Evolutionary conservation across 2,329 filamentous ascomycete genomes (phyloP).

Genomic region (Calonectria montana): DNA sequence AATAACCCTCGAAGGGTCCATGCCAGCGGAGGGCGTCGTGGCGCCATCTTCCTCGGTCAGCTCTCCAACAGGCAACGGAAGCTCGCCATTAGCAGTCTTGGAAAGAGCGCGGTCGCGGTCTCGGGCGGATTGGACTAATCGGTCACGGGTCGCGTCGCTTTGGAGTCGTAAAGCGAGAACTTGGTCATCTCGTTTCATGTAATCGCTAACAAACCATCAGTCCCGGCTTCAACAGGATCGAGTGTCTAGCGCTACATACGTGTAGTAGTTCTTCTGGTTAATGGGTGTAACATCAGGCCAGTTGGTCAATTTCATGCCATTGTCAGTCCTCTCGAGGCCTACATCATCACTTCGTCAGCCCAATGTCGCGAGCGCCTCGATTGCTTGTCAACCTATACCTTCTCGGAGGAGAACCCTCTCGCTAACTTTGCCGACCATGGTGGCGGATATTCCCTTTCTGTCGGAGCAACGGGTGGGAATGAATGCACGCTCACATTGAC

Average conservation of each 20-base stretch:
- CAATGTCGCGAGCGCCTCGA: slow-evolving; percentile 25
- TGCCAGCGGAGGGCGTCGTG: slow-evolving; percentile 67
- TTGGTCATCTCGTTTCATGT: slow-evolving; percentile 98
- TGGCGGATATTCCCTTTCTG: slow-evolving; percentile 36
- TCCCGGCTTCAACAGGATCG: neutral
- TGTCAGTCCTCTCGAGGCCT: slow-evolving; percentile 97
- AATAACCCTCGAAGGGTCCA: slow-evolving; percentile 89
- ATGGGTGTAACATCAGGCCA: slow-evolving; percentile 95
- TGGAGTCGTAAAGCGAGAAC: slow-evolving; percentile 89
- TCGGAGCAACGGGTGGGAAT: slow-evolving; percentile 20
- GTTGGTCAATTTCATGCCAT: slow-evolving; percentile 94
- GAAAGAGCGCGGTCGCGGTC: slow-evolving; percentile 89
- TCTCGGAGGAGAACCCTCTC: slow-evolving; percentile 73
- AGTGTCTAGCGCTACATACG: slow-evolving; percentile 64
- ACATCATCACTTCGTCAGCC: slow-evolving; percentile 38
- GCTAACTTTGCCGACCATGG: slow-evolving; percentile 74
- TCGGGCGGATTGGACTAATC: slow-evolving; percentile 86
- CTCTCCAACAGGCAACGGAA: slow-evolving; percentile 69
- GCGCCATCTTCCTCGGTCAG: slow-evolving; percentile 68
- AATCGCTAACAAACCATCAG: slow-evolving; percentile 73
- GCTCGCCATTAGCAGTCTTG: slow-evolving; percentile 75
- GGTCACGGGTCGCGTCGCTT: slow-evolving; percentile 85
- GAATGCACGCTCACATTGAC: slow-evolving; percentile 38
- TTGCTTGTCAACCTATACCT: slow-evolving; percentile 53
- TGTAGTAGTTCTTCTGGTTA: slow-evolving; percentile 99